Evolutionary conservation across 176 grass and related monocot species (phyloP).

Genomic region (Neostapfia colusana): DNA sequence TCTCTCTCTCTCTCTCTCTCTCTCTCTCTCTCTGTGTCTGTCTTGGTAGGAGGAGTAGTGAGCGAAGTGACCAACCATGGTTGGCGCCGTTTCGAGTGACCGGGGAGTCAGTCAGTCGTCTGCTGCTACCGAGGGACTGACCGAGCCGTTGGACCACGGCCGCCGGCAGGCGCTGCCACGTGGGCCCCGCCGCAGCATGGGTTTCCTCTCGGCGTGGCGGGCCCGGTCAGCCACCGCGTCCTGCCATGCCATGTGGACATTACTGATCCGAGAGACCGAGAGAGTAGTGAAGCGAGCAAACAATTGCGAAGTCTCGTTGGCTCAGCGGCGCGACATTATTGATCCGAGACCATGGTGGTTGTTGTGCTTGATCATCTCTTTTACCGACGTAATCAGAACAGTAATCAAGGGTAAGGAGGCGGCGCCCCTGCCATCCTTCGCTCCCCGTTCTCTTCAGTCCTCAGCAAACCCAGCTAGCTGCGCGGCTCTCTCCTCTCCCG

Average conservation of each 20-base stretch:
- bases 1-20: constrained; percentile 10
- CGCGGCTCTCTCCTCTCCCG: background rate
- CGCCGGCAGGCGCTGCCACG: background rate
- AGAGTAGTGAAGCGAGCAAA: too few species aligned
- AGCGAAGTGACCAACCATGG: background rate
- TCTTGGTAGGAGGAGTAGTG: background rate
- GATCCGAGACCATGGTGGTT: too few species aligned
- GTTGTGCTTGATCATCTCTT: too few species aligned
- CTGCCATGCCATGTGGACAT: background rate
- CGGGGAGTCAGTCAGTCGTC: too few species aligned
- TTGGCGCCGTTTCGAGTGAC: background rate
- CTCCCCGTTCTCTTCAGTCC: too few species aligned
- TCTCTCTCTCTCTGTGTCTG: background rate
- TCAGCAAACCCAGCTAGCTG: background rate
- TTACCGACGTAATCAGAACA: too few species aligned
- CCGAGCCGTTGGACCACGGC: background rate
- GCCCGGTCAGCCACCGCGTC: background rate
- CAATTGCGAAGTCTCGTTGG: background rate
- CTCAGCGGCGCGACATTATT: too few species aligned
- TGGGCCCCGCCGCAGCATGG: background rate
- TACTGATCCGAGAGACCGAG: background rate
- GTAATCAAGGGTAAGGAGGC: too few species aligned
- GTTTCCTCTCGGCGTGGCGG: background rate
- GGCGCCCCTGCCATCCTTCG: too few species aligned
- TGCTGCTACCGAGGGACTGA: background rate